Evolutionary conservation across 2,329 filamentous ascomycete species (phyloP), one percentile per base, ranked within the genome.

Genomic region (Juglanconis sp.): DNA sequence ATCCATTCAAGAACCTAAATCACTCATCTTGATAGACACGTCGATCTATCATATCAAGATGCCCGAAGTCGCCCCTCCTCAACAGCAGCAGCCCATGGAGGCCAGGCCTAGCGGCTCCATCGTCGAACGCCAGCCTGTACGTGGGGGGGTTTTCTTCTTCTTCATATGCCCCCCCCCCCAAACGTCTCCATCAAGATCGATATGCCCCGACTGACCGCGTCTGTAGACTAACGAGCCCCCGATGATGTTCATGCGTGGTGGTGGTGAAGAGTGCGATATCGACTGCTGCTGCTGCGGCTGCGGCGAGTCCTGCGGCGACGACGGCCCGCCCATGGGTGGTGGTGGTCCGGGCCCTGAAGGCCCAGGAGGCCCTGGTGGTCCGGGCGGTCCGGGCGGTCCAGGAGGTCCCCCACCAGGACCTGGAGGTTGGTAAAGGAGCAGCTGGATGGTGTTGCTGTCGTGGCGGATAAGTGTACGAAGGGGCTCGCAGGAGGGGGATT

Each of bases 21-120:
- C 24, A 2, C 24, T 24, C 24, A 8, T 11, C 34, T 51, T 38
- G 7, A n/a, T 24, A 17, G 11, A 47, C 11, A 38, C 24, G 13
- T 24, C 9, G 47, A 24, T 31, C 36, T 38, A 50, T 24, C 35
- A 32, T 31, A 13, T 17, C 54, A 63, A 57, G 32, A 63, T 60
- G 61, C 57, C 54, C 32, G 57, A 57, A 60, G 46, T 57, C 57
- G 49, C 48, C 53, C 57, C 61, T 46, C 61, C 54, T 47, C 57
- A 57, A 54, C 50, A 57, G 15, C 61, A 60, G 49, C 36, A 47
- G 31, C 61, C 54, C 13, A 60, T 63, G 61, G 57, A 57, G 61
- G 61, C 50, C 24, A 24, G 53, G 7, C 34, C 34, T 5, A 47
- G 46, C 11, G 50, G 46, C 5, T 38, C 52, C 32, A 48, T 60